Conservation (phyloP, 2,329 filamentous ascomycete genomes). For the Colletotrichum sp. region DNA sequence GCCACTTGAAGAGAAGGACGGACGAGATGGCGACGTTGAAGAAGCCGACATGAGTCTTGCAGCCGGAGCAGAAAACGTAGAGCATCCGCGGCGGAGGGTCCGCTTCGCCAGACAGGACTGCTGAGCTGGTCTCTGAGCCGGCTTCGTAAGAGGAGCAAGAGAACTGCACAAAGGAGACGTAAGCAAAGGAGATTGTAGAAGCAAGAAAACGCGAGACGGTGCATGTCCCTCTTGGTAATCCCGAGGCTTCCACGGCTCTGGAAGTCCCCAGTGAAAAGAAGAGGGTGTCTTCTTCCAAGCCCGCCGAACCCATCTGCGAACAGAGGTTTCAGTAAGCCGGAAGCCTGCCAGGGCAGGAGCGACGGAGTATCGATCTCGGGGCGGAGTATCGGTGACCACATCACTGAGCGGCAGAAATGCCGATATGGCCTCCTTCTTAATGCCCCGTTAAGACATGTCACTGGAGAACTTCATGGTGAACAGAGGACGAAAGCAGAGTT, state of each 20-base stretch:
- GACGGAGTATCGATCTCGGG: conserved; percentile 60
- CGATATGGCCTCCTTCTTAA: conserved; percentile 69
- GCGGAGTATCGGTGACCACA: conserved; percentile 72
- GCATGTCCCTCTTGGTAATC: conserved; percentile 58
- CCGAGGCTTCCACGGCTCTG: conserved; percentile 52
- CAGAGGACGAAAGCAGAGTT: conserved; percentile 15
- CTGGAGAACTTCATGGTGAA: background rate
- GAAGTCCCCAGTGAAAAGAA: conserved; percentile 51
- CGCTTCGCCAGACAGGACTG: conserved; percentile 27
- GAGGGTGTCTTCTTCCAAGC: conserved; percentile 37
- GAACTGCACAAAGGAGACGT: conserved; percentile 35
- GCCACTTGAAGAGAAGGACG: conserved; percentile 63
- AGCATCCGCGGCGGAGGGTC: conserved; percentile 33
- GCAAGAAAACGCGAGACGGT: conserved; percentile 25
- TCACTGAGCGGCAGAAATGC: conserved; percentile 50
- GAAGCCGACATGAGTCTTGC: conserved; percentile 52
- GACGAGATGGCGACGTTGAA: conserved; percentile 50
- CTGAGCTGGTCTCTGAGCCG: conserved; percentile 32
- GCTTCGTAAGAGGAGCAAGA: conserved; percentile 35
- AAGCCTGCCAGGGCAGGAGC: conserved; percentile 20
- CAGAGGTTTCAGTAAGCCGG: conserved; percentile 11
- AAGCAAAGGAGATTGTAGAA: background rate
- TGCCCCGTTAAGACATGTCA: conserved; percentile 32
- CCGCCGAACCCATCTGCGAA: conserved; percentile 44
- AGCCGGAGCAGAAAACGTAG: conserved; percentile 50